Conservation (phyloP, 2,329 filamentous ascomycete species). For the Aspergillus fumigatiaffinis region DNA sequence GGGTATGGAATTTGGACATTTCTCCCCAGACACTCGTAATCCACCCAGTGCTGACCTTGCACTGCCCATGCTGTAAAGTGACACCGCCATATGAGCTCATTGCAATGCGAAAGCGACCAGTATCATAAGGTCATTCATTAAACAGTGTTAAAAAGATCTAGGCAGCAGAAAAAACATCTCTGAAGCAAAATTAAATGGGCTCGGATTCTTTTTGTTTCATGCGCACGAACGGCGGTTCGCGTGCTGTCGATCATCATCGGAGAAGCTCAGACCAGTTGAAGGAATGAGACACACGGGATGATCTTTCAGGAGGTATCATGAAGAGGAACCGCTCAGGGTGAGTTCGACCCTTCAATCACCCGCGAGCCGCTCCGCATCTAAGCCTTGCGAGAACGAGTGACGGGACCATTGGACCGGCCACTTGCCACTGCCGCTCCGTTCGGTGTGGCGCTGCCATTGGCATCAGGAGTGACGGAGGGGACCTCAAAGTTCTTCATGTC, state of each 20-base stretch:
- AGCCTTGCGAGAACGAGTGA: slow-evolving; percentile 47
- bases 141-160: slow-evolving; percentile 19
- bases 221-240: not conserved
- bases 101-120: slow-evolving; percentile 20
- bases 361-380: slow-evolving; percentile 21
- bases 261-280: not conserved
- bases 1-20: slow-evolving; percentile 6
- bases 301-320: not conserved
- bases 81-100: slow-evolving; percentile 18
- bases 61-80: slow-evolving; percentile 14
- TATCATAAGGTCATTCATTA: slow-evolving; percentile 28
- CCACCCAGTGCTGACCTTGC: slow-evolving; percentile 11
- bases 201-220: not conserved
- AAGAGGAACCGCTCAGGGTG: not conserved
- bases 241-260: not conserved
- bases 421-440: slow-evolving; percentile 34
- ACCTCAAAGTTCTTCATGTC: slow-evolving; percentile 75
- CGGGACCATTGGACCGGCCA: slow-evolving; percentile 41
- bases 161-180: slow-evolving; percentile 8
- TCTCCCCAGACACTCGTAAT: slow-evolving; percentile 8
- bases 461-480: slow-evolving; percentile 34
- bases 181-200: slow-evolving; percentile 2
- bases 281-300: not conserved
- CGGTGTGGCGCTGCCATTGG: slow-evolving; percentile 26
- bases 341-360: not conserved